Conservation (phyloP, 306 rosid genomes). For the Comarum palustre region DNA sequence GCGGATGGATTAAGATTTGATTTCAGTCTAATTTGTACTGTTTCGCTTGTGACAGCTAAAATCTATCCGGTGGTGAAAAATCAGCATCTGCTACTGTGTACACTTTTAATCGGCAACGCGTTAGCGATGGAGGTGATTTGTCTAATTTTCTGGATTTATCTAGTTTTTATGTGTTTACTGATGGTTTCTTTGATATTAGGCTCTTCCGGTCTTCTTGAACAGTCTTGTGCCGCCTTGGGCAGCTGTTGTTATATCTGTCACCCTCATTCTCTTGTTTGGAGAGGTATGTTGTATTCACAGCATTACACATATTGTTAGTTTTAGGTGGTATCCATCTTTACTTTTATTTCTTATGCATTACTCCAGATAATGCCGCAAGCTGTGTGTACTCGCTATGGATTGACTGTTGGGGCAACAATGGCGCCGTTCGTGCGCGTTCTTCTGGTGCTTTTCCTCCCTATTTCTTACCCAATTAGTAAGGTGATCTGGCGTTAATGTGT, state of each 20-base stretch:
- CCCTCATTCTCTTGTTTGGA: conserved; percentile 87
- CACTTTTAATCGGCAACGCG: conserved; percentile 90
- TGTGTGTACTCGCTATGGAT: conserved; percentile 83
- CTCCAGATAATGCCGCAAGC: conserved; percentile 93
- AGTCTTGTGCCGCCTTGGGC: conserved; percentile 80
- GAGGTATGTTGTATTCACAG: conserved; percentile 53
- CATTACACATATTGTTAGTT: conserved; percentile 13
- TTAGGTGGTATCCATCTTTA: conserved; percentile 15
- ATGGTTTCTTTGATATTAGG: conserved; percentile 28
- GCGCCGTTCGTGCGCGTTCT: conserved; percentile 93
- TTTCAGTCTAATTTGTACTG: background rate
- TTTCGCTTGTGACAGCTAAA: conserved; percentile 55
- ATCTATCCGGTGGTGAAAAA: conserved; percentile 94
- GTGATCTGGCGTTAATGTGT: conserved; percentile 46
- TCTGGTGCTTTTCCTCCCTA: conserved; percentile 68
- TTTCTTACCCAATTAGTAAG: conserved; percentile 93
- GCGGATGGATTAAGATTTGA: background rate
- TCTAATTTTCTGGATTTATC: conserved; percentile 7
- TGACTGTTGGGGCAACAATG: conserved; percentile 76
- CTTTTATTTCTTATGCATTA: conserved; percentile 9
- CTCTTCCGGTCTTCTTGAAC: conserved; percentile 93
- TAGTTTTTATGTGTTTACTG: background rate
- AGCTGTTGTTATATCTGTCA: conserved; percentile 77
- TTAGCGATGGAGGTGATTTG: conserved; percentile 85
- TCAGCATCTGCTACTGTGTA: conserved; percentile 92